phyloP scores from a whole-genome alignment of 1,139 yeast genomes.

The Zygosaccharomyces pseudobailii region DNA sequence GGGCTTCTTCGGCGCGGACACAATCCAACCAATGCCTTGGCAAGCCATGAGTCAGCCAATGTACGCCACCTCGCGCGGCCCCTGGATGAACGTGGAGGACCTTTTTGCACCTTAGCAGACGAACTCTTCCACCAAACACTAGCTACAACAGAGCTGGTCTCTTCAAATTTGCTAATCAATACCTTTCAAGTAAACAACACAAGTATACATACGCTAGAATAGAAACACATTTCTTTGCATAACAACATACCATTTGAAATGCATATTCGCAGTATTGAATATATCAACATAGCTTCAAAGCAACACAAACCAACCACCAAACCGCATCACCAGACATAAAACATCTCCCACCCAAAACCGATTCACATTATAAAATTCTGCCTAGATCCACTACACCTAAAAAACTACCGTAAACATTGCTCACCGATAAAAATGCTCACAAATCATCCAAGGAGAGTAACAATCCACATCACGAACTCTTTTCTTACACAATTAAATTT shows the following conservation, averaged over 20 bases:
- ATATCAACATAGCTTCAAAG: no score
- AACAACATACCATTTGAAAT: background rate
- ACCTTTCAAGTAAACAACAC: background rate
- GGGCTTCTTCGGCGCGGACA: background rate
- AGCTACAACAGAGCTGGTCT: background rate
- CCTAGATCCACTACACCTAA: no score
- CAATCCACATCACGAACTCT: no score
- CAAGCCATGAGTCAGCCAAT: background rate
- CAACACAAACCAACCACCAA: no score
- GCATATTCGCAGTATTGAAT: no score
- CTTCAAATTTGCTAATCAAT: background rate
- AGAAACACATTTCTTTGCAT: background rate
- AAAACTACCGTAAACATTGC: no score
- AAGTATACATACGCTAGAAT: background rate
- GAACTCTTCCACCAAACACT: background rate
- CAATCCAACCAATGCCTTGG: background rate
- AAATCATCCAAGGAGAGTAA: no score
- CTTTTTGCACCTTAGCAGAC: background rate
- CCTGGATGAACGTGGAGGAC: background rate
- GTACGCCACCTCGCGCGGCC: background rate
- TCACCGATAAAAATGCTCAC: no score
- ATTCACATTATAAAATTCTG: no score
- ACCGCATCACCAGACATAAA: no score
- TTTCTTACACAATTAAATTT: no score
- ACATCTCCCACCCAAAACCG: no score